A percentile compares a stretch with the other conserved stretches of the same genome.
phyloP scores from a whole-genome alignment of 306 rosid species.

The Purshia tridentata region DNA sequence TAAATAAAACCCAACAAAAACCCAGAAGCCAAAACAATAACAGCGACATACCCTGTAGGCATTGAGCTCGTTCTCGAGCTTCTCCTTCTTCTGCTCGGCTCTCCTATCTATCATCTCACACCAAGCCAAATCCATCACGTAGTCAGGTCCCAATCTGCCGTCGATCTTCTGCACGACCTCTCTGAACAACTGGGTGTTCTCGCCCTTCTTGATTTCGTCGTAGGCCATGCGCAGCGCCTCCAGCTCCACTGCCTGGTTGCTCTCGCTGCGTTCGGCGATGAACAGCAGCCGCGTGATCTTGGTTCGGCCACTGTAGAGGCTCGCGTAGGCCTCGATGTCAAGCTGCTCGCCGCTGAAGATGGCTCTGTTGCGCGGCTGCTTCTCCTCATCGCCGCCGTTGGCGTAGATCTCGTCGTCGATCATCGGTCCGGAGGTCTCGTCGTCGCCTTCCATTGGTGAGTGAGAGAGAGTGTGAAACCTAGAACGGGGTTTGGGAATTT shows the following conservation, averaged over 20 bases:
- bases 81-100: conserved; percentile 89
- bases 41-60: conserved; percentile 65
- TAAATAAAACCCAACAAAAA: not conserved
- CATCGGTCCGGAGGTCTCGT: conserved; percentile 64
- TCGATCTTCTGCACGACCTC: conserved; percentile 78
- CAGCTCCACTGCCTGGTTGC: conserved; percentile 59
- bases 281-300: conserved; percentile 79
- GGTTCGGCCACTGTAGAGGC: conserved; percentile 80
- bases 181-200: conserved; percentile 74
- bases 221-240: conserved; percentile 96
- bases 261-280: conserved; percentile 63
- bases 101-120: conserved; percentile 70
- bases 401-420: conserved; percentile 83
- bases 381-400: conserved; percentile 46
- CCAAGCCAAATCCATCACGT: conserved; percentile 67
- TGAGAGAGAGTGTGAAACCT: not conserved
- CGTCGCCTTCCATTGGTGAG: conserved; percentile 69
- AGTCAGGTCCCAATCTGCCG: conserved; percentile 63
- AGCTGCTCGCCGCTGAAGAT: conserved; percentile 92
- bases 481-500: not conserved
- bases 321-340: conserved; percentile 86
- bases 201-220: conserved; percentile 98
- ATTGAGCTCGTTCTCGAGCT: conserved; percentile 94
- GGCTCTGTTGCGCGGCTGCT: conserved; percentile 56
- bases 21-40: not conserved